phyloP scores from a whole-genome alignment of 2,329 filamentous ascomycete species.

The Paramyrothecium sp. region DNA sequence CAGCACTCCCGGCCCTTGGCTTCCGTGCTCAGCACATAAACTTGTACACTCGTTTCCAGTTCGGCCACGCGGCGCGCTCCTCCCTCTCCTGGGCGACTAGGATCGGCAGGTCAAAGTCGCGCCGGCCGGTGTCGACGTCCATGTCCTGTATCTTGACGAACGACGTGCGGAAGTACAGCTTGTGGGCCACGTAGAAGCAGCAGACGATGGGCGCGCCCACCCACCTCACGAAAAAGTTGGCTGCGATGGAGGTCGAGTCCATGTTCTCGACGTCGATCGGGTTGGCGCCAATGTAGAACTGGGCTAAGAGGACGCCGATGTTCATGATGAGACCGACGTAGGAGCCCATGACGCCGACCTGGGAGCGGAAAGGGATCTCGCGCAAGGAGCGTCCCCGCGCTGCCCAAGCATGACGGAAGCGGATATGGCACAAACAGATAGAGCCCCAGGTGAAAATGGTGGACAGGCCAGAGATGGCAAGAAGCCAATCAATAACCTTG shows the following conservation, averaged over 20 bases:
- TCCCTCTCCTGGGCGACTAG: constrained; percentile 77
- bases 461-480: constrained; percentile 70
- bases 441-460: constrained; percentile 79
- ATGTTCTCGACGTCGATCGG: constrained; percentile 60
- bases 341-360: constrained; percentile 76
- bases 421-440: constrained; percentile 89
- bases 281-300: constrained; percentile 85
- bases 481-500: constrained; percentile 75
- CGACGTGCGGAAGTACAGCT: constrained; percentile 68
- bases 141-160: constrained; percentile 71
- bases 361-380: constrained; percentile 79
- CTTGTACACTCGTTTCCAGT: constrained; percentile 75
- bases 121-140: constrained; percentile 81
- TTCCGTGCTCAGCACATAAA: constrained; percentile 59
- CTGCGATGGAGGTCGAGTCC: constrained; percentile 44
- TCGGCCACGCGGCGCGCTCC: constrained; percentile 70
- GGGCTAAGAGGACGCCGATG: constrained; percentile 70
- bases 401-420: constrained; percentile 81
- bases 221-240: constrained; percentile 73
- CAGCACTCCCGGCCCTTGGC: background rate
- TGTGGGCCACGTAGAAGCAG: constrained; percentile 71
- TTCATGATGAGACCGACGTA: constrained; percentile 80
- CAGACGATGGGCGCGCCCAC: constrained; percentile 68
- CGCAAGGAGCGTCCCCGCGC: constrained; percentile 65
- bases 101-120: constrained; percentile 79